Evolutionary conservation across 2,329 filamentous ascomycete species (phyloP).

Genomic region (Arthrobotrys conoides): DNA sequence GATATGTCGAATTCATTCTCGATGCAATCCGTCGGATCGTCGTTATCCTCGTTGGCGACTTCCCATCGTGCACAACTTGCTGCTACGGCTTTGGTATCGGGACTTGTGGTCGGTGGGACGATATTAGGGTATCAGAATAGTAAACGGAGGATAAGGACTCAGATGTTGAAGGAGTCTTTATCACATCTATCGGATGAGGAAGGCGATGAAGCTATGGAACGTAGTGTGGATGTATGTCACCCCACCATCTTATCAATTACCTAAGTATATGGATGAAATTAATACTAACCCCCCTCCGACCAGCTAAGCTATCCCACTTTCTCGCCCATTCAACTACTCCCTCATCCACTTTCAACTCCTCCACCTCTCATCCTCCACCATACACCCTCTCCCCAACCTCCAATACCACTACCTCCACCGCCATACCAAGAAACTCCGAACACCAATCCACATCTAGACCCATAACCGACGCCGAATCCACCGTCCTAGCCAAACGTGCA

Average conservation of each 20-base stretch:
- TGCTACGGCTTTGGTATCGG: conserved; percentile 78
- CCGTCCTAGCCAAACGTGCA: conserved; percentile 74
- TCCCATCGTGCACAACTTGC: conserved; percentile 75
- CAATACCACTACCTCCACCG: conserved; percentile 51
- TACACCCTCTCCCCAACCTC: conserved; percentile 58
- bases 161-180: conserved; percentile 75
- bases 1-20: conserved; percentile 39
- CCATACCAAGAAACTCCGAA: conserved; percentile 61
- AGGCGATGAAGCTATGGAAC: conserved; percentile 60
- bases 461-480: conserved; percentile 71
- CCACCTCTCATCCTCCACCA: conserved; percentile 15
- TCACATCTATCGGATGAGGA: conserved; percentile 65
- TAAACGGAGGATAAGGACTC: conserved; percentile 72
- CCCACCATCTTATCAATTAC: background rate
- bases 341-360: conserved; percentile 22
- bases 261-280: background rate
- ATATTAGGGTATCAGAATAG: conserved; percentile 76
- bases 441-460: conserved; percentile 62
- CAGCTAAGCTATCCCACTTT: conserved; percentile 60
- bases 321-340: conserved; percentile 58
- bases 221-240: conserved; percentile 61
- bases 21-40: conserved; percentile 40
- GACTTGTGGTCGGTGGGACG: conserved; percentile 74
- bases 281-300: conserved; percentile 40
- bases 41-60: conserved; percentile 63